Percentiles rank a stretch among this genome's conserved stretches.
phyloP scores from a whole-genome alignment of 1,284 basidiomycete species.

The Porogramme epimiltina region DNA sequence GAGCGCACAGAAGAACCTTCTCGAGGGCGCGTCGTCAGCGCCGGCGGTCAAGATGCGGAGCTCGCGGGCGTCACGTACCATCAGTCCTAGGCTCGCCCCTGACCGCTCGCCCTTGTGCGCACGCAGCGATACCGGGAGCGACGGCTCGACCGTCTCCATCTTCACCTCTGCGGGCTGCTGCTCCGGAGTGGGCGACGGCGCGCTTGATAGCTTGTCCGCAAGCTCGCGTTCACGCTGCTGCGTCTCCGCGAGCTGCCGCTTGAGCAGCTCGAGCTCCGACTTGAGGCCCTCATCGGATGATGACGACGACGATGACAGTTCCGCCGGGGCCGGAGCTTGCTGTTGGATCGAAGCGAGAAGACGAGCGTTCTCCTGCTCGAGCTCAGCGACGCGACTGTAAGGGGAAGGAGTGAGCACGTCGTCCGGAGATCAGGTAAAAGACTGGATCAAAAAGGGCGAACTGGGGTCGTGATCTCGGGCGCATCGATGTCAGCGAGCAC shows the following conservation, averaged over 20 bases:
- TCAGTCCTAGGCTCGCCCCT: conserved; percentile 66
- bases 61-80: conserved; percentile 47
- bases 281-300: conserved; percentile 38
- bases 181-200: conserved; percentile 29
- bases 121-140: conserved; percentile 41
- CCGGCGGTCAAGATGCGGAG: background rate
- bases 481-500: too few species aligned
- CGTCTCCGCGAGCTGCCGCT: conserved; percentile 61
- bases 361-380: conserved; percentile 78
- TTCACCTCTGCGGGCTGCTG: conserved; percentile 43
- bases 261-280: conserved; percentile 67
- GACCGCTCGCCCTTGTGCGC: conserved; percentile 49
- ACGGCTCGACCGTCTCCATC: conserved; percentile 51
- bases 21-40: background rate
- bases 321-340: conserved; percentile 6
- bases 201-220: conserved; percentile 53
- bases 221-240: conserved; percentile 69
- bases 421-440: background rate
- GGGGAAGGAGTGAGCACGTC: background rate
- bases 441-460: too few species aligned
- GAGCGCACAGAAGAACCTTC: conserved; percentile 39
- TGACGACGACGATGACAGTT: background rate
- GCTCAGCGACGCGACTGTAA: conserved; percentile 67
- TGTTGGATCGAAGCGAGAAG: conserved; percentile 53
- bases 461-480: background rate